Base-by-base conservation (phyloP, 1,139 yeast species). In the Lodderomyces beijingensis region DNA sequence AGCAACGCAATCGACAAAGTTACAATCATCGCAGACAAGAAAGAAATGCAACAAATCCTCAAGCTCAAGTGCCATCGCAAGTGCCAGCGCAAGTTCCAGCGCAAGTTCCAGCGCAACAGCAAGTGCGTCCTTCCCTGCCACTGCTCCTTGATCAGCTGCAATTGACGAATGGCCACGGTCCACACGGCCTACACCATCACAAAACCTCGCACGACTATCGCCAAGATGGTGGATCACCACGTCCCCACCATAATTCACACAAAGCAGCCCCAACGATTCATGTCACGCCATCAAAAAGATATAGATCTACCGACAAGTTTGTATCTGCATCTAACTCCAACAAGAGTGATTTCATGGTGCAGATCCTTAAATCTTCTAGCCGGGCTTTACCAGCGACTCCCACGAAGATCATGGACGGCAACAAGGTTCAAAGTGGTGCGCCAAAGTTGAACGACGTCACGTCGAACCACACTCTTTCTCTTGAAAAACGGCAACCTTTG, bases 301-400 rank as follows among this genome's bases (percentile, higher is more conserved):
- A 22, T 16, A 25, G 25, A 16, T 9, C 7, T 8, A n/a, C n/a
- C n/a, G n/a, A n/a, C n/a, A n/a, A n/a, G n/a, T n/a, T n/a, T n/a
- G n/a, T n/a, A n/a, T 38, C 47, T 3, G 44, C 47, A 15, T 34
- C 44, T 11, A 39, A 36, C 25, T 32, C 41, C 12, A 34, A 42
- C 27, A 33, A 35, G 8, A 35, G 34, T 25, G 42, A 39, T 28
- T 39, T 30, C 18, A 39, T 39, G 37, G 24, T 31, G 9, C 38
- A 25, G 21, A 25, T 33, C 5, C 36, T 33, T 3, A 34, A 33
- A 28, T 21, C 12, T n/a, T 15, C 33, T 10, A 34, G 33, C 30
- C 46, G 40, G 26, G 49, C 45, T 32, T 46, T 10, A 8, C 21
- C 25, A 7, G 25, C 11, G n/a, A 6, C 12, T 7, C 11, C 25